Conservation (phyloP, 768 basidiomycete species). For the Stropharia rugosoannulata region DNA sequence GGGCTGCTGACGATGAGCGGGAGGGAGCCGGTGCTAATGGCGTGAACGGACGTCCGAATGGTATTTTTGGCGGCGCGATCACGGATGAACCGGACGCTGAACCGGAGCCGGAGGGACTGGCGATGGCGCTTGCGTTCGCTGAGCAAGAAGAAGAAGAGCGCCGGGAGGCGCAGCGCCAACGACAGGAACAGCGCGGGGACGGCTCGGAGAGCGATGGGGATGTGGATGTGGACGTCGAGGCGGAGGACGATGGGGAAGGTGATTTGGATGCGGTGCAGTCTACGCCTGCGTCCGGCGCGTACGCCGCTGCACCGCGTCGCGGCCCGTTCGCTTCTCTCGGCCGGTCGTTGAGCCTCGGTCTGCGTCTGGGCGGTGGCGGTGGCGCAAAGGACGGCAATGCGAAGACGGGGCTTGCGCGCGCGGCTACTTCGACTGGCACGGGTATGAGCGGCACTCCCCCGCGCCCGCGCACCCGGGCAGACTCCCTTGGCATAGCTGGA, state of each 20-base stretch:
- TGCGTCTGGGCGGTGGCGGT: slow-evolving; percentile 12
- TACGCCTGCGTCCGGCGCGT: slow-evolving; percentile 1
- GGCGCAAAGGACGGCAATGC: neutral
- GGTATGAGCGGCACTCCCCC: neutral
- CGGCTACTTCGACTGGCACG: slow-evolving; percentile 9
- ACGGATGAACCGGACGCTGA: too few species aligned
- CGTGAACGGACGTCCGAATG: too few species aligned
- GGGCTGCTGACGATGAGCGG: slow-evolving; percentile 4
- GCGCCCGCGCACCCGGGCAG: neutral
- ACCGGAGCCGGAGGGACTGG: too few species aligned
- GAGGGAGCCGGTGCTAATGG: neutral
- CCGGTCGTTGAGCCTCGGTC: slow-evolving; percentile 15
- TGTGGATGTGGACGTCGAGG: neutral
- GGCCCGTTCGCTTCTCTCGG: slow-evolving; percentile 19
- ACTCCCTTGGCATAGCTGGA: too few species aligned
- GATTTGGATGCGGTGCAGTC: slow-evolving; percentile 1
- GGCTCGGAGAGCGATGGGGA: neutral
- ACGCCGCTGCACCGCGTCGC: neutral
- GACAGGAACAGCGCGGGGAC: slow-evolving; percentile 3
- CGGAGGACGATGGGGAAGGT: slow-evolving; percentile 1
- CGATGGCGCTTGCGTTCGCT: too few species aligned
- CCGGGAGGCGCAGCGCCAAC: too few species aligned
- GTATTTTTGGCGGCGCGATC: too few species aligned
- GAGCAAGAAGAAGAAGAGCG: too few species aligned
- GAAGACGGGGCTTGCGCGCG: slow-evolving; percentile 13